Conservation (phyloP, 768 basidiomycete genomes). For the Mycena albidolilacea region DNA sequence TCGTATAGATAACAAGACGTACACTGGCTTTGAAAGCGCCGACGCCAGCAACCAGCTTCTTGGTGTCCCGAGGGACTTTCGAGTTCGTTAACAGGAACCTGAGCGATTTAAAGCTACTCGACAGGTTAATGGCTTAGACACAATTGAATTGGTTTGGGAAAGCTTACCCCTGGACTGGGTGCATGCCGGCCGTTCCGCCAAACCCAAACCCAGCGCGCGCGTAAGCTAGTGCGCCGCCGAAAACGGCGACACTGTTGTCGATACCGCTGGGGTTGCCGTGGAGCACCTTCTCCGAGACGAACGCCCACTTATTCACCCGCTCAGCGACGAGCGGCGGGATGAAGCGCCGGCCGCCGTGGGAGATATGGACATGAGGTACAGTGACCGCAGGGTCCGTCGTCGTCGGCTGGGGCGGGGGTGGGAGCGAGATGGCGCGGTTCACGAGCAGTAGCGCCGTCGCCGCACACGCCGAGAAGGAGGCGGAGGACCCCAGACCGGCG, state of each 20-base stretch:
- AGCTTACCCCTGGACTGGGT: slow-evolving; percentile 86
- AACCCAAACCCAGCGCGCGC: slow-evolving; percentile 81
- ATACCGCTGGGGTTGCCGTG: slow-evolving; percentile 99
- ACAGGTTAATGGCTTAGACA: slow-evolving; percentile 32
- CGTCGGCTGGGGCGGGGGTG: slow-evolving; percentile 64
- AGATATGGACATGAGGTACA: slow-evolving; percentile 68
- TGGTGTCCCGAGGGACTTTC: slow-evolving; percentile 93
- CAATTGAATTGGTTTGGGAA: slow-evolving; percentile 29
- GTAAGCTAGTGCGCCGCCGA: slow-evolving; percentile 94
- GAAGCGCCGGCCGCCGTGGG: slow-evolving; percentile 76
- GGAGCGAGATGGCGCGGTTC: slow-evolving; percentile 75
- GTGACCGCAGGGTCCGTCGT: slow-evolving; percentile 48
- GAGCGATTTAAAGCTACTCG: slow-evolving; percentile 87
- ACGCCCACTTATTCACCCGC: slow-evolving; percentile 93
- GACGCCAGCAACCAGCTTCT: slow-evolving; percentile 94
- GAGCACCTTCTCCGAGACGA: slow-evolving; percentile 94
- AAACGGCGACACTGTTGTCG: slow-evolving; percentile 94
- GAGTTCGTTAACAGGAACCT: slow-evolving; percentile 95
- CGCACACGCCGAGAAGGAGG: slow-evolving; percentile 92
- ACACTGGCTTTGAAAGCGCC: slow-evolving; percentile 77
- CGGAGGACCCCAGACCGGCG: slow-evolving; percentile 97
- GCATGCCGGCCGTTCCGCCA: slow-evolving; percentile 82
- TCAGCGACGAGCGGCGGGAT: slow-evolving; percentile 78
- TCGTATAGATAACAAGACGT: slow-evolving; percentile 41
- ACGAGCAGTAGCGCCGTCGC: slow-evolving; percentile 86